A percentile compares a stretch with the other conserved stretches of the same genome.
Evolutionary conservation across 371 early-diverging fungal genomes (phyloP).

Genomic region (Batrachochytrium dendrobatidis): DNA sequence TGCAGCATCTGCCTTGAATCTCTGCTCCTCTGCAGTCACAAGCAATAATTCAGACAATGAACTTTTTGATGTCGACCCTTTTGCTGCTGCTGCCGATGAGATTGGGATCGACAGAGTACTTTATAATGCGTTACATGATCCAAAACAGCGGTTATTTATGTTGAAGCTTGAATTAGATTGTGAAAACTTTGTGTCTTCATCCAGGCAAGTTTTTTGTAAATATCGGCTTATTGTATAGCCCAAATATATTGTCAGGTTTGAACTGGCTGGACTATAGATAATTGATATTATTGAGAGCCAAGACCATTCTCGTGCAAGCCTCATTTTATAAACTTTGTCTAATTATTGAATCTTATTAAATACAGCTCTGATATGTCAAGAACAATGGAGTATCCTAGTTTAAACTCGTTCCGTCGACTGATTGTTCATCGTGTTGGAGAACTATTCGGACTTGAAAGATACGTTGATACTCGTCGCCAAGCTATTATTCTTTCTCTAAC

Average conservation of each 20-base stretch:
- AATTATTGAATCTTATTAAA: background rate
- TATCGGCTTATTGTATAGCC: background rate
- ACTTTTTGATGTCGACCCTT: background rate
- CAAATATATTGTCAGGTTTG: background rate
- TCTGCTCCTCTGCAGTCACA: background rate
- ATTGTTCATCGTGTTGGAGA: constrained; percentile 67
- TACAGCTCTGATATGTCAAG: constrained; percentile 35
- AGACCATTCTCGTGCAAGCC: background rate
- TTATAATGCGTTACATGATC: constrained; percentile 59
- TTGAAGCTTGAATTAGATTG: constrained; percentile 66
- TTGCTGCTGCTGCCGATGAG: background rate
- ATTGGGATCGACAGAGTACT: constrained; percentile 41
- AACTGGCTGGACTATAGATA: background rate
- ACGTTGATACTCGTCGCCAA: constrained; percentile 50
- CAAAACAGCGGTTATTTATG: constrained; percentile 60
- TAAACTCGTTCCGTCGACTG: constrained; percentile 73
- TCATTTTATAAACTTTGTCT: background rate
- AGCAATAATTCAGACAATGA: background rate
- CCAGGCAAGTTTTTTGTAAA: constrained; percentile 1
- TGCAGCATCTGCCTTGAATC: background rate
- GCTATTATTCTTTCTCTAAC: constrained; percentile 47
- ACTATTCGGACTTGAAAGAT: constrained; percentile 61
- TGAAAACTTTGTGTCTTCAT: constrained; percentile 38
- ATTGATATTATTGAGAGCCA: background rate
- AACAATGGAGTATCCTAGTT: constrained; percentile 56